These are phyloP conservation scores for Sugiyamaella grinbergsii DNA, from an alignment of 1,139 yeast species.

Conservation along the genomic window DNA sequence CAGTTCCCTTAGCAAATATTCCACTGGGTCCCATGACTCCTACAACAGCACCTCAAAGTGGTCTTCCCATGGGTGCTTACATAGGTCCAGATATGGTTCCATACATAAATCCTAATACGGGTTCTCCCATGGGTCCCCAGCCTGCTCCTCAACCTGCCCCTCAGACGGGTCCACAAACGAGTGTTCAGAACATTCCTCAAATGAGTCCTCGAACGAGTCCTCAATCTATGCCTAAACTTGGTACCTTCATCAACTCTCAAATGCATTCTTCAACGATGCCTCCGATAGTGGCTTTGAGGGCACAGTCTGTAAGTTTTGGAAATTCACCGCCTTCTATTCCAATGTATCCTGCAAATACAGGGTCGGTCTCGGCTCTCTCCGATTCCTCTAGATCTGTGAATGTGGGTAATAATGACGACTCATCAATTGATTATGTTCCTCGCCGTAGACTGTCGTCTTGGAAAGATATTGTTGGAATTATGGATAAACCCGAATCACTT, in stretches of 20 bases:
- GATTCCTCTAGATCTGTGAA: too few species aligned
- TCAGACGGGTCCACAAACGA: not conserved
- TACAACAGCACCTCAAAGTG: not conserved
- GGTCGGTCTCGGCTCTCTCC: too few species aligned
- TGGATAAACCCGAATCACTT: not conserved
- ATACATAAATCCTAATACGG: not conserved
- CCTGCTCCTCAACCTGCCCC: not conserved
- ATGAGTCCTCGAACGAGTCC: slow-evolving; percentile 1
- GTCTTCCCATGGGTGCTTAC: not conserved
- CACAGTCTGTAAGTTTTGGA: too few species aligned
- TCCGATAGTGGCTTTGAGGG: too few species aligned
- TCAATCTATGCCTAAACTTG: too few species aligned
- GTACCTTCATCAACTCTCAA: too few species aligned
- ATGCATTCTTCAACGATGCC: too few species aligned
- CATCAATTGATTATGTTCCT: not conserved
- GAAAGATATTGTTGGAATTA: slow-evolving; percentile 20
- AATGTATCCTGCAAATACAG: too few species aligned
- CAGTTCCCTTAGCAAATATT: not conserved
- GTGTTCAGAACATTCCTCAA: not conserved
- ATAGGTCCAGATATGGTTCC: not conserved
- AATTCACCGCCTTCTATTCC: not conserved
- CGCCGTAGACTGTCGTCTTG: slow-evolving; percentile 16
- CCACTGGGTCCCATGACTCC: not conserved
- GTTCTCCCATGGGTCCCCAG: not conserved
- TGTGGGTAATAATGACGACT: not conserved